Base-by-base conservation (phyloP, 2,329 filamentous ascomycete species). In the Herpomyces periplanetae region DNA sequence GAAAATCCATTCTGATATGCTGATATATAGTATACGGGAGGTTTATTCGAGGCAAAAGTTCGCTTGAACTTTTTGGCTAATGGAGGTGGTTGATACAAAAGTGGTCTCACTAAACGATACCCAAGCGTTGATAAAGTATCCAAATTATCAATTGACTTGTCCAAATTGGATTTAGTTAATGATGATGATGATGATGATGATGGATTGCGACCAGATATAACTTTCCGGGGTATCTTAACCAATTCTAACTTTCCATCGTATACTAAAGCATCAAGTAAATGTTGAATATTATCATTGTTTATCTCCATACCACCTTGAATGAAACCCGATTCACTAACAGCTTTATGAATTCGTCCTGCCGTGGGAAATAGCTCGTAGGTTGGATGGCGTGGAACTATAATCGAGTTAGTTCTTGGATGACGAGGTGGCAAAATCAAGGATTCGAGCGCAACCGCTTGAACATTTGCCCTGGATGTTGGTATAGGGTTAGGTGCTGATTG, bases 191-290 rank as follows among this genome's bases (percentile, higher is more conserved):
- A 41, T 5, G 43, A 7, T 7, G 8, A 7, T 15, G 7, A 7
- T 9, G 8, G 8, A 15, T 15, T 9, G n/a, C 7, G 14, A 8
- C 14, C 14, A n/a, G 7, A 8, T 15, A n/a, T 8, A 8, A 8
- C 14, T 15, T 7, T 9, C n/a, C 8, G 8, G n/a, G 8, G 14
- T 8, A 15, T 8, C 2, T 44, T 41, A 13, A 43, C 41, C 20
- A 49, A 38, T 35, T 91, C 68, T 17, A 96, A 43, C 24, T 66
- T 59, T 19, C 68, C 66, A 31, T 96, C 80, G 40, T 62, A 84
- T 19, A 68, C 59, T 23, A 96, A 54, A 28, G 88, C 64, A 30
- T 88, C 64, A 16, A 91, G 48, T 8, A 91, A 47, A 34, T 75
- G 62, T 31, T 68, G 54, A 28, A 91, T 61, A 30, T 87, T 73